These are phyloP conservation scores for Stagonosporopsis cucurbitacearum DNA, from an alignment of 2,329 filamentous ascomycete genomes.

Conservation along the genomic window DNA sequence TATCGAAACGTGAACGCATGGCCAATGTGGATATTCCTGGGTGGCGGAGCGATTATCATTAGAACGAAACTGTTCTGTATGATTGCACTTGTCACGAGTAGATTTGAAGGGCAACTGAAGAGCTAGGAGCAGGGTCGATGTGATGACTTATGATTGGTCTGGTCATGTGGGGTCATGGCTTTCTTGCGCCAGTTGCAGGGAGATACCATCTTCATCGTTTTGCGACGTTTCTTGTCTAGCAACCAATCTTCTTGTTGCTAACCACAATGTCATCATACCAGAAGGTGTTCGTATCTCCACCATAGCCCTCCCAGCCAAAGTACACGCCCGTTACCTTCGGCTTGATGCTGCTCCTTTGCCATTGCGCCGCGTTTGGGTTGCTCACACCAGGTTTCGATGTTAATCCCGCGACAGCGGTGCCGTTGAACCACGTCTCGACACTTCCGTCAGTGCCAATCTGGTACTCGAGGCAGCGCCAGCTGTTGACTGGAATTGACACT, in stretches of 20 bases:
- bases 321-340: slow-evolving; percentile 64
- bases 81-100: no score
- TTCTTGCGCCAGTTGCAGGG: not conserved
- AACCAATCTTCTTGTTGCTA: slow-evolving; percentile 58
- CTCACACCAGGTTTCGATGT: slow-evolving; percentile 55
- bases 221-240: slow-evolving; percentile 36
- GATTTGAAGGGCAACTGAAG: not conserved
- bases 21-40: no score
- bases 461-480: slow-evolving; percentile 68
- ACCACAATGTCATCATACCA: slow-evolving; percentile 68
- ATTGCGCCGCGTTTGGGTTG: slow-evolving; percentile 61
- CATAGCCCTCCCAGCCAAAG: slow-evolving; percentile 70
- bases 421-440: slow-evolving; percentile 67
- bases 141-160: slow-evolving; percentile 1
- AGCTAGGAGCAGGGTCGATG: no score
- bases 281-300: slow-evolving; percentile 65
- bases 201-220: not conserved
- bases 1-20: not conserved
- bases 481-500: slow-evolving; percentile 56
- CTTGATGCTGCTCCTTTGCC: slow-evolving; percentile 58
- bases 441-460: slow-evolving; percentile 64
- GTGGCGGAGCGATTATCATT: no score
- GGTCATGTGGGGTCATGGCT: not conserved
- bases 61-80: no score
- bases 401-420: slow-evolving; percentile 59